A percentile compares a stretch with the other conserved stretches of the same genome.
phyloP scores from a whole-genome alignment of 257 asterid species.

The Nicotiana attenuata region DNA sequence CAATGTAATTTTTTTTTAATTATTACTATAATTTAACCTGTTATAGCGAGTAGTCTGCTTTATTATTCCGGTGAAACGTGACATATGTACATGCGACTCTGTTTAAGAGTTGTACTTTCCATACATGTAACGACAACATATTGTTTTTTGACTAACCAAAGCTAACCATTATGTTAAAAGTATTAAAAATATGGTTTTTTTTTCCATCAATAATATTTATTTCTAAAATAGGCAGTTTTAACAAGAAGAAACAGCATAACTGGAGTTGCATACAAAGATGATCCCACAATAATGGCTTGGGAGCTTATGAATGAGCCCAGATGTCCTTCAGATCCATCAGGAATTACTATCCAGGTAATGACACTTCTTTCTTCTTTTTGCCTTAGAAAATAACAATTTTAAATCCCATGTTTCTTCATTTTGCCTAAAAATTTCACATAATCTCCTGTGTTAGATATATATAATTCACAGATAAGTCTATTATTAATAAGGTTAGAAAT shows the following conservation, averaged over 20 bases:
- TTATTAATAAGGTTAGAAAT: background rate
- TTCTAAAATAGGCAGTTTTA: conserved; percentile 40
- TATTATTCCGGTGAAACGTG: too few relatives aligned
- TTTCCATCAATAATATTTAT: background rate
- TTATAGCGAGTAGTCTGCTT: too few relatives aligned
- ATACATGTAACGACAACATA: too few relatives aligned
- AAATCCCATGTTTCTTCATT: too few relatives aligned
- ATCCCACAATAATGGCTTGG: conserved; percentile 73
- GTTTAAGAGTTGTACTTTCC: too few relatives aligned
- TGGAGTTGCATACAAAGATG: conserved; percentile 54
- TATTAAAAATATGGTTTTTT: background rate
- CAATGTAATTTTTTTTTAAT: too few relatives aligned
- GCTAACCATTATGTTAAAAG: background rate
- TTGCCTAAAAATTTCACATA: background rate
- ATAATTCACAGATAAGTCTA: too few relatives aligned
- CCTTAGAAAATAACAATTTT: background rate
- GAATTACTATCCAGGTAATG: conserved; percentile 40
- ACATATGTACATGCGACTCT: too few relatives aligned
- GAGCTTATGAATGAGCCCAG: conserved; percentile 88
- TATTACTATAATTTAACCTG: too few relatives aligned
- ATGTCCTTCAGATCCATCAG: conserved; percentile 49
- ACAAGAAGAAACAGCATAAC: conserved; percentile 57
- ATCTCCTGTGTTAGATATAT: too few relatives aligned
- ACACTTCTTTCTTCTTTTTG: background rate
- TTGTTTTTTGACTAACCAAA: background rate